Evolutionary conservation across 2,329 filamentous ascomycete genomes (phyloP).

Genomic region (Ophiobolus disseminans): DNA sequence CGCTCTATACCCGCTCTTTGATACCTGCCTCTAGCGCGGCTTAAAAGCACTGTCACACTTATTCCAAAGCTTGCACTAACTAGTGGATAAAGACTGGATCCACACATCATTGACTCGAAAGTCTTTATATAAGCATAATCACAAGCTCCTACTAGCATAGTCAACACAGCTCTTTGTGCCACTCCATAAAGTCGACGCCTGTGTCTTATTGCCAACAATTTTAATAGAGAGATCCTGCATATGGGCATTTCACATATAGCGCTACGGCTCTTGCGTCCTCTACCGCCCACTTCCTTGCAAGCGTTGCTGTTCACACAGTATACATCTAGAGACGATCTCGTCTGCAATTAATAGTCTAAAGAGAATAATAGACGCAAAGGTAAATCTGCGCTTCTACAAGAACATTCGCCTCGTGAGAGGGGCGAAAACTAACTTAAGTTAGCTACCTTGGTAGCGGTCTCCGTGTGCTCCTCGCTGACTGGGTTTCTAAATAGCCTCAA

Average conservation of each 20-base stretch:
- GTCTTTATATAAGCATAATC: too few relatives aligned
- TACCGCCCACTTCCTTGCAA: constrained; percentile 21
- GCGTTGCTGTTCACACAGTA: constrained; percentile 28
- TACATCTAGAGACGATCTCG: constrained; percentile 18
- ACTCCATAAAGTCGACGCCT: constrained; percentile 33
- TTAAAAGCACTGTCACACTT: too few relatives aligned
- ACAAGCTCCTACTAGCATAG: too few relatives aligned
- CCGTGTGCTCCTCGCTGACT: not conserved
- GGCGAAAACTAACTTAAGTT: not conserved
- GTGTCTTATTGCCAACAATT: constrained; percentile 49
- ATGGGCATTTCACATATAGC: constrained; percentile 44
- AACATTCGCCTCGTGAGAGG: constrained; percentile 4
- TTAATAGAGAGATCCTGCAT: constrained; percentile 52
- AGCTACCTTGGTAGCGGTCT: too few relatives aligned
- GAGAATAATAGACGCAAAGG: constrained; percentile 55
- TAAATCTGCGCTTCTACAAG: constrained; percentile 30
- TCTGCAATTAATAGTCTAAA: constrained; percentile 27
- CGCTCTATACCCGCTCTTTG: too few relatives aligned
- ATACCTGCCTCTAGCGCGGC: too few relatives aligned
- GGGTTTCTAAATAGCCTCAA: constrained; percentile 65
- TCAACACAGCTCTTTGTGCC: constrained; percentile 38
- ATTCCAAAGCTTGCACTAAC: too few relatives aligned
- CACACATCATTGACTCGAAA: too few relatives aligned
- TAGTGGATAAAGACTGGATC: too few relatives aligned
- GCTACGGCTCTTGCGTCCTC: constrained; percentile 36